Conservation (phyloP, 371 early-diverging fungal genomes). For the Umbelopsis sp. region DNA sequence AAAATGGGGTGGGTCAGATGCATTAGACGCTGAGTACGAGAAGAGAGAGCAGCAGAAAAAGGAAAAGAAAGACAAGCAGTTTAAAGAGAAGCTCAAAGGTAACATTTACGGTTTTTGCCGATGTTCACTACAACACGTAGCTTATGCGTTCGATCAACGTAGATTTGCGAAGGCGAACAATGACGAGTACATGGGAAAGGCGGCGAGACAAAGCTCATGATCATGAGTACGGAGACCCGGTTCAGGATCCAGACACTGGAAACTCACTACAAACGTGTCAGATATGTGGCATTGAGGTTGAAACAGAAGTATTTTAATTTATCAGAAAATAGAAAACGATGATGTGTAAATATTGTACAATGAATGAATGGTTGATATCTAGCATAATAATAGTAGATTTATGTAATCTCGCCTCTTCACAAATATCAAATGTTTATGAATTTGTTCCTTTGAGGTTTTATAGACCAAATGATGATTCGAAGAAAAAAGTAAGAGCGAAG, state of each 20-base stretch:
- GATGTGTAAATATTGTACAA: slow-evolving; percentile 9
- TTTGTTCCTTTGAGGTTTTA: no score
- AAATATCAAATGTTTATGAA: no score
- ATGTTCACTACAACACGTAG: no score
- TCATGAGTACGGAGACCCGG: slow-evolving; percentile 68
- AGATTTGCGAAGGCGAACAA: slow-evolving; percentile 83
- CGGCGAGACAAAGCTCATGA: slow-evolving; percentile 69
- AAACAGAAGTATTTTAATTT: slow-evolving; percentile 71
- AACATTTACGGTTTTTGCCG: not conserved
- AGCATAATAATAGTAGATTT: not conserved
- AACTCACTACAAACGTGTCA: slow-evolving; percentile 62
- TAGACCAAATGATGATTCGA: no score
- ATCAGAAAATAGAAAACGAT: not conserved
- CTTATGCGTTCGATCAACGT: slow-evolving; percentile 16
- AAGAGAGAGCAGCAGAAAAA: slow-evolving; percentile 81
- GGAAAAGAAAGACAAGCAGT: slow-evolving; percentile 81
- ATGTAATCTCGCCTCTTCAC: no score
- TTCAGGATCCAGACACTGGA: slow-evolving; percentile 51
- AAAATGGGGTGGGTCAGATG: slow-evolving; percentile 91
- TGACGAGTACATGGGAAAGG: slow-evolving; percentile 79
- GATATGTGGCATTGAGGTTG: slow-evolving; percentile 72
- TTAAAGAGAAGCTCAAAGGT: slow-evolving; percentile 75
- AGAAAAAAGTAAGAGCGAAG: no score
- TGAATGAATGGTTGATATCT: not conserved
- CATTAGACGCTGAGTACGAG: slow-evolving; percentile 89